phyloP scores from a whole-genome alignment of 148 eudicot genomes.

The Amaranthus palmeri region DNA sequence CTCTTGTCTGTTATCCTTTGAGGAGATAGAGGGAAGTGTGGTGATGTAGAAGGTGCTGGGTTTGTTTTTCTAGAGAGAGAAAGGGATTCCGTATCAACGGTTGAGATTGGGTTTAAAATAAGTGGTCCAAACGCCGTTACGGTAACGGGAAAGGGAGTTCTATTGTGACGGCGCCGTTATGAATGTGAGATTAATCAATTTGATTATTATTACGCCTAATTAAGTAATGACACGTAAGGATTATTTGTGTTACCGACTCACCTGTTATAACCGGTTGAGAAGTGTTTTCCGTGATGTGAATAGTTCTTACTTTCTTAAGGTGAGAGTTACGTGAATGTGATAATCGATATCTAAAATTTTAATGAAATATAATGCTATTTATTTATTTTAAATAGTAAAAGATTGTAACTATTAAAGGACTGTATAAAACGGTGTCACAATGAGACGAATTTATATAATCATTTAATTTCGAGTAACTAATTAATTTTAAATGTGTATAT shows the following conservation, averaged over 20 bases:
- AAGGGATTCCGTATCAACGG: conserved; percentile 41
- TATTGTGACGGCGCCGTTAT: conserved; percentile 53
- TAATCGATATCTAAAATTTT: too few relatives aligned
- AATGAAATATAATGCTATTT: too few relatives aligned
- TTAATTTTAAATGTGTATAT: too few relatives aligned
- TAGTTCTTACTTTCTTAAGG: too few relatives aligned
- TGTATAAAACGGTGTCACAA: too few relatives aligned
- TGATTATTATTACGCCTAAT: conserved; percentile 1
- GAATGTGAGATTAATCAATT: background rate
- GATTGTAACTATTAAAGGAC: background rate
- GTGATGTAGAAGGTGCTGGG: background rate
- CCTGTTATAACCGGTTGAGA: conserved; percentile 10
- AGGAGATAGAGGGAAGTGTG: conserved; percentile 23
- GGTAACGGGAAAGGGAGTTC: conserved; percentile 16
- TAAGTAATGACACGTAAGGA: conserved; percentile 6
- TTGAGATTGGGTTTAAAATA: conserved; percentile 26
- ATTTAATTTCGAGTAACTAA: too few relatives aligned
- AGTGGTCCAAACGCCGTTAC: conserved; percentile 42
- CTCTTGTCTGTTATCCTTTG: conserved; percentile 25
- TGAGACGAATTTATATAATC: too few relatives aligned
- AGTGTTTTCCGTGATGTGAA: background rate
- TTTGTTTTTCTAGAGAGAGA: background rate
- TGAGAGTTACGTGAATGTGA: too few relatives aligned
- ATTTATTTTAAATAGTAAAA: too few relatives aligned
- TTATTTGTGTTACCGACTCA: background rate